phyloP scores from a whole-genome alignment of 495 filamentous ascomycete species.

The Rusavskia elegans region DNA sequence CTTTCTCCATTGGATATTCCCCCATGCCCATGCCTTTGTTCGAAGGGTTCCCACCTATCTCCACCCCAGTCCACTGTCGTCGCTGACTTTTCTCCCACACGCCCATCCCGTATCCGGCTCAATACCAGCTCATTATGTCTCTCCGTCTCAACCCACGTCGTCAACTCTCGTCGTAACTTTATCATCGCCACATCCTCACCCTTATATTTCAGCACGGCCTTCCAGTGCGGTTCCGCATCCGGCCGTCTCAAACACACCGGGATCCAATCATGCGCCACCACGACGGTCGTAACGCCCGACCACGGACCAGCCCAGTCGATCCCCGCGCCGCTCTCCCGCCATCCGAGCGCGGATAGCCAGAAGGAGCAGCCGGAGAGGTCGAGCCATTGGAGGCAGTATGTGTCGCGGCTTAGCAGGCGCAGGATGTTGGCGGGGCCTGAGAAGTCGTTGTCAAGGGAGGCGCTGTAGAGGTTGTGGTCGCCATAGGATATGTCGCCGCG shows the following conservation, averaged over 20 bases:
- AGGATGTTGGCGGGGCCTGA: constrained; percentile 53
- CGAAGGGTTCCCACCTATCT: too few relatives aligned
- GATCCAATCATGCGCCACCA: constrained; percentile 6
- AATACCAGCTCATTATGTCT: background rate
- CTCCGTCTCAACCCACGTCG: background rate
- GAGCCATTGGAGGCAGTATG: constrained; percentile 62
- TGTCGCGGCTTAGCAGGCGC: constrained; percentile 44
- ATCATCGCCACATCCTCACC: background rate
- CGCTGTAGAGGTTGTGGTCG: constrained; percentile 48
- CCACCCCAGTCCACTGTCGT: too few relatives aligned
- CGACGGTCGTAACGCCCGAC: constrained; percentile 6
- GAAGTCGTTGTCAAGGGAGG: constrained; percentile 47
- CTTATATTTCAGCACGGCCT: background rate
- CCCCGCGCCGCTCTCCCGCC: constrained; percentile 9
- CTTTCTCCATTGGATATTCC: too few relatives aligned
- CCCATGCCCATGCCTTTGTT: too few relatives aligned
- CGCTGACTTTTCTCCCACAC: background rate
- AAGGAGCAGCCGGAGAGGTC: constrained; percentile 63
- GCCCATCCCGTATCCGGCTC: background rate
- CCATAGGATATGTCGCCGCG: constrained; percentile 38
- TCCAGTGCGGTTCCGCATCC: background rate
- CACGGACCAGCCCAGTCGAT: constrained; percentile 9
- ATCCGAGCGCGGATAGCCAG: constrained; percentile 52
- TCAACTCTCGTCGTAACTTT: background rate
- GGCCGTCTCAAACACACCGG: background rate